phyloP scores from a whole-genome alignment of 148 eudicot species.

The Nyssa sinensis region DNA sequence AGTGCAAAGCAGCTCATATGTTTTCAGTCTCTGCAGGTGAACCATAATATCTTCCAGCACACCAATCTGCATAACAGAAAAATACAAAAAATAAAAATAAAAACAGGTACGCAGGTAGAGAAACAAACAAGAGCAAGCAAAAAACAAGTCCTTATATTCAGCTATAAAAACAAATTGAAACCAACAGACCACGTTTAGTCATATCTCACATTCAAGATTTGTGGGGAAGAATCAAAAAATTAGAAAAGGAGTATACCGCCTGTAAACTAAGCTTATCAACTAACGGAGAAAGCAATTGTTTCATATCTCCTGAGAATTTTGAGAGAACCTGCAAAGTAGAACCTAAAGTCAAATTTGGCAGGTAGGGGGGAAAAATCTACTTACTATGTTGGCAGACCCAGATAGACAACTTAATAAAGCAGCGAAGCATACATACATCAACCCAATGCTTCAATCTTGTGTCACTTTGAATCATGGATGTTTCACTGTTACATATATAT shows the following conservation, averaged over 20 bases:
- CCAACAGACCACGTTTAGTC: too few species aligned
- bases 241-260: slow-evolving; percentile 42
- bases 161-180: neutral
- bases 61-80: slow-evolving; percentile 46
- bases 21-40: slow-evolving; percentile 49
- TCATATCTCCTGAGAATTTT: slow-evolving; percentile 36
- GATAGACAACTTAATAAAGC: slow-evolving; percentile 15
- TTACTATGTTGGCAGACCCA: too few species aligned
- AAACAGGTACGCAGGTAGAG: neutral
- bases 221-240: slow-evolving; percentile 2
- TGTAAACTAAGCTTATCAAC: slow-evolving; percentile 43
- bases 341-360: slow-evolving; percentile 5
- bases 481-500: slow-evolving; percentile 18
- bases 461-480: slow-evolving; percentile 30
- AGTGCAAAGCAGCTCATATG: slow-evolving; percentile 39
- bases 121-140: neutral
- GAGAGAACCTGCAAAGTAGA: slow-evolving; percentile 52
- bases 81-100: slow-evolving; percentile 9
- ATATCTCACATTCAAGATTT: neutral
- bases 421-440: slow-evolving; percentile 53
- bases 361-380: slow-evolving; percentile 8
- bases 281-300: slow-evolving; percentile 39
- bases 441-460: slow-evolving; percentile 32
- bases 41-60: slow-evolving; percentile 51
- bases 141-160: neutral